phyloP scores from a whole-genome alignment of 768 basidiomycete species.

The Kwoniella dendrophila region DNA sequence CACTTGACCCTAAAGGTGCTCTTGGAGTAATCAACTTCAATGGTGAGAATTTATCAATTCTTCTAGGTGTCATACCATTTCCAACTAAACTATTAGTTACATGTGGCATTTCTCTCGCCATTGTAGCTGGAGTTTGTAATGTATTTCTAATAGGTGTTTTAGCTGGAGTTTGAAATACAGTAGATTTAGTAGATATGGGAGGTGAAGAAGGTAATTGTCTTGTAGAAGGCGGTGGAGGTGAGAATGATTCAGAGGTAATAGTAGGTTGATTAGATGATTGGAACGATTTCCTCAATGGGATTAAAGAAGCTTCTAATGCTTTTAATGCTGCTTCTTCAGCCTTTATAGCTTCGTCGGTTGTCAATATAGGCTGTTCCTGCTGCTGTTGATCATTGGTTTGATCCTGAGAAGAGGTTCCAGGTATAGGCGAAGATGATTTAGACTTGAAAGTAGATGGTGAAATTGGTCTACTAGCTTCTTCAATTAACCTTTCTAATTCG shows the following conservation, averaged over 20 bases:
- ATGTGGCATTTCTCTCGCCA: slow-evolving; percentile 25
- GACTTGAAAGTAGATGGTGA: neutral
- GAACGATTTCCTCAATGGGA: slow-evolving; percentile 23
- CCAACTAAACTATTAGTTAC: slow-evolving; percentile 42
- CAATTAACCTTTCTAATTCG: slow-evolving; percentile 46
- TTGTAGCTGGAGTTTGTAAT: neutral
- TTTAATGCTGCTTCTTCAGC: slow-evolving; percentile 49
- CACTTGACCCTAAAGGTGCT: slow-evolving; percentile 20
- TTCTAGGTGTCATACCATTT: slow-evolving; percentile 39
- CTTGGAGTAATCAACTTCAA: slow-evolving; percentile 34
- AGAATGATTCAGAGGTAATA: no score
- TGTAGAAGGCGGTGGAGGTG: slow-evolving; percentile 20
- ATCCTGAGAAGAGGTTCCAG: neutral
- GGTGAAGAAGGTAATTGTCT: slow-evolving; percentile 9
- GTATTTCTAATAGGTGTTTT: neutral
- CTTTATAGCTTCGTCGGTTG: slow-evolving; percentile 48
- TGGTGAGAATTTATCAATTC: slow-evolving; percentile 36
- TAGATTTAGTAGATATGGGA: neutral
- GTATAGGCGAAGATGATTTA: neutral
- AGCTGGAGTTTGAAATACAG: slow-evolving; percentile 3
- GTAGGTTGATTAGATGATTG: neutral
- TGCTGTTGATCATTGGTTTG: neutral
- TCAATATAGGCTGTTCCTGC: slow-evolving; percentile 19
- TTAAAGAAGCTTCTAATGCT: slow-evolving; percentile 41
- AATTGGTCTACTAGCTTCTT: slow-evolving; percentile 26